These are phyloP conservation scores for Trebouxia gelatinosa DNA, from an alignment of 163 green algal species.

Conservation along the genomic window DNA sequence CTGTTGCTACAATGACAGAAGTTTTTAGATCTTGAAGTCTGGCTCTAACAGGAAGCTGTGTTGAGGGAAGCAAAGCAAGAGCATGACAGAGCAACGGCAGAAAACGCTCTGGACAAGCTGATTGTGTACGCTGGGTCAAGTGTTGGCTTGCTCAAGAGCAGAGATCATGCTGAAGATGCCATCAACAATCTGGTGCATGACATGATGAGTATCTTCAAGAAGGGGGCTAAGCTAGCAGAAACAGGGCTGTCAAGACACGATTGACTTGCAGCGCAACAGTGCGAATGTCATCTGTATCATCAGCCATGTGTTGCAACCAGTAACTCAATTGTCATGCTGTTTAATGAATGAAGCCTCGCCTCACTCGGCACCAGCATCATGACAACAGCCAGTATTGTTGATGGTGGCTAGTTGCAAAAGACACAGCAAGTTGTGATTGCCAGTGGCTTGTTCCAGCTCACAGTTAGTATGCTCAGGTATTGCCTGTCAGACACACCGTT, in stretches of 20 bases:
- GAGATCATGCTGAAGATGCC: slow-evolving; percentile 4
- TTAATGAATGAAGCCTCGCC: too few species aligned
- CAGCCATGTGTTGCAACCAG: too few species aligned
- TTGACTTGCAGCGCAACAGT: neutral
- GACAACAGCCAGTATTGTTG: too few species aligned
- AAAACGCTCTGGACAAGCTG: slow-evolving; percentile 1
- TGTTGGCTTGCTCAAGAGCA: slow-evolving; percentile 12
- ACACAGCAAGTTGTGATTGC: too few species aligned
- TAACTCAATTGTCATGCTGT: too few species aligned
- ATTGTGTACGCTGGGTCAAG: slow-evolving; percentile 12
- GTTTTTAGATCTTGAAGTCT: too few species aligned
- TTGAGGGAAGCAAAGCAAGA: neutral
- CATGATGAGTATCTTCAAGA: neutral
- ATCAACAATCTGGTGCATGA: neutral
- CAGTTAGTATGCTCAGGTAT: too few species aligned
- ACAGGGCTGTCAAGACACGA: neutral
- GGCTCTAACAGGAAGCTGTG: neutral
- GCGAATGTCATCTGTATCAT: neutral
- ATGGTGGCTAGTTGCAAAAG: too few species aligned
- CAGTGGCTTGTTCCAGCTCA: too few species aligned
- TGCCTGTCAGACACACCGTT: too few species aligned
- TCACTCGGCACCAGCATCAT: too few species aligned
- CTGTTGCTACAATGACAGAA: too few species aligned
- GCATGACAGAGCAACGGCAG: slow-evolving; percentile 11
- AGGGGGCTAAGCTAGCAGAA: neutral